Conservation (phyloP, 2,329 filamentous ascomycete species). For the Rosellinia necatrix region DNA sequence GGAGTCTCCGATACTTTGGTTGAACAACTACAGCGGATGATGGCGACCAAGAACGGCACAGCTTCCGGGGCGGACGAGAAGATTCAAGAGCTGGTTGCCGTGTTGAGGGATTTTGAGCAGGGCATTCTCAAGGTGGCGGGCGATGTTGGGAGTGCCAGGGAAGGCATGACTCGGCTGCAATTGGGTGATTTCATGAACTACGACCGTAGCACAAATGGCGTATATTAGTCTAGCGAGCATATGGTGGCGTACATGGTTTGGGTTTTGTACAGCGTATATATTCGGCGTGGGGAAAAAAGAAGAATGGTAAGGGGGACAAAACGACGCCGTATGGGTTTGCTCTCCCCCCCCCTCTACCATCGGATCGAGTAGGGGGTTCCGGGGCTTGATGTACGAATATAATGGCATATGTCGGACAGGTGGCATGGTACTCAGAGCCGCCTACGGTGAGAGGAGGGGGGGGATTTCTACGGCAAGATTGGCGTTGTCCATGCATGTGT, state of each 20-base stretch:
- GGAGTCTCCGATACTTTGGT: constrained; percentile 65
- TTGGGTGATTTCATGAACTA: constrained; percentile 52
- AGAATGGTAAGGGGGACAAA: not conserved
- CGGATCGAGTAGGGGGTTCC: not conserved
- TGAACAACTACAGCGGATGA: constrained; percentile 61
- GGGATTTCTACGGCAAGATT: not conserved
- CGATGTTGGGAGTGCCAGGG: constrained; percentile 62
- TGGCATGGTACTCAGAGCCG: not conserved
- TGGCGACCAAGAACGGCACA: constrained; percentile 47
- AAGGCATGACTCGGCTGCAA: constrained; percentile 63
- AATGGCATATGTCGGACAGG: not conserved
- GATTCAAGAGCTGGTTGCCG: constrained; percentile 58
- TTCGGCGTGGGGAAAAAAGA: constrained; percentile 28
- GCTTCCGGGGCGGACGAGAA: constrained; percentile 49
- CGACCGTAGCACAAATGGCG: constrained; percentile 35
- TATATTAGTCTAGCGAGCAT: constrained; percentile 33
- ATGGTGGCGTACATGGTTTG: constrained; percentile 19
- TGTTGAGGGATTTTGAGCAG: constrained; percentile 68
- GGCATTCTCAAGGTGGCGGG: constrained; percentile 67
- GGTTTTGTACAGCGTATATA: constrained; percentile 32
- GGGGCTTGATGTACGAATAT: not conserved
- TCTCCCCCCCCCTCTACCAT: not conserved
- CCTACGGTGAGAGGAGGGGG: not conserved
- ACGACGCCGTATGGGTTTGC: not conserved
- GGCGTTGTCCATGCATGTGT: too few relatives aligned